Evolutionary conservation across 805 yeast genomes (phyloP).

Genomic region (Yamadazyma scolyti): DNA sequence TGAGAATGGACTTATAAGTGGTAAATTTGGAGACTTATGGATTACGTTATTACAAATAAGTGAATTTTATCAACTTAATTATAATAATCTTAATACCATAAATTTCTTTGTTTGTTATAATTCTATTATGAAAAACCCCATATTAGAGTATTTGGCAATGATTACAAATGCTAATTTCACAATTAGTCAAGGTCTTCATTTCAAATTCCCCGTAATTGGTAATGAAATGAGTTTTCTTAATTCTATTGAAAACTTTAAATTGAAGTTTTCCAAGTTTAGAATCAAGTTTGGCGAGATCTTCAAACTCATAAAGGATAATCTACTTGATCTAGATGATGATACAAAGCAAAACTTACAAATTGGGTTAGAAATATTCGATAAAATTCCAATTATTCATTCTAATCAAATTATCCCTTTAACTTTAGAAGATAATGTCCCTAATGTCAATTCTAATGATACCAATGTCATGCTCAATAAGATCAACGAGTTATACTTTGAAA

Average conservation of each 20-base stretch:
- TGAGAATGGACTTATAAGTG: conserved; percentile 15
- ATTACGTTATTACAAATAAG: conserved; percentile 69
- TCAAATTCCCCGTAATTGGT: conserved; percentile 65
- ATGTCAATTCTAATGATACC: conserved; percentile 2
- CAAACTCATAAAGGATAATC: conserved; percentile 54
- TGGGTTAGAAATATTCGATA: conserved; percentile 60
- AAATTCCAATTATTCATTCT: conserved; percentile 47
- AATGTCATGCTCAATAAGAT: conserved; percentile 21
- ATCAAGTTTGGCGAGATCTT: conserved; percentile 61
- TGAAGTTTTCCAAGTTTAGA: conserved; percentile 59
- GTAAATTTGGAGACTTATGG: conserved; percentile 63
- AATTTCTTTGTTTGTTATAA: conserved; percentile 65
- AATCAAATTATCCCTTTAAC: conserved; percentile 42
- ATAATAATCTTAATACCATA: conserved; percentile 36
- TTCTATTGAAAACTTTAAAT: conserved; percentile 58
- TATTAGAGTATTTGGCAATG: conserved; percentile 64
- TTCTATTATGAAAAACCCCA: conserved; percentile 66
- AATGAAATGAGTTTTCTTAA: conserved; percentile 64
- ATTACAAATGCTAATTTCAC: conserved; percentile 69
- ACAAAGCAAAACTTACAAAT: conserved; percentile 47
- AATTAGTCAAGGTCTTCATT: conserved; percentile 68
- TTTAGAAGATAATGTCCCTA: conserved; percentile 20
- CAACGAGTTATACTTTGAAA: conserved; percentile 58
- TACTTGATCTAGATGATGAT: conserved; percentile 30
- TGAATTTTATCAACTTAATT: conserved; percentile 36